Evolutionary conservation across 768 basidiomycete species (phyloP), one percentile per base, ranked within the genome.

Genomic region (Tricholoma terreum): DNA sequence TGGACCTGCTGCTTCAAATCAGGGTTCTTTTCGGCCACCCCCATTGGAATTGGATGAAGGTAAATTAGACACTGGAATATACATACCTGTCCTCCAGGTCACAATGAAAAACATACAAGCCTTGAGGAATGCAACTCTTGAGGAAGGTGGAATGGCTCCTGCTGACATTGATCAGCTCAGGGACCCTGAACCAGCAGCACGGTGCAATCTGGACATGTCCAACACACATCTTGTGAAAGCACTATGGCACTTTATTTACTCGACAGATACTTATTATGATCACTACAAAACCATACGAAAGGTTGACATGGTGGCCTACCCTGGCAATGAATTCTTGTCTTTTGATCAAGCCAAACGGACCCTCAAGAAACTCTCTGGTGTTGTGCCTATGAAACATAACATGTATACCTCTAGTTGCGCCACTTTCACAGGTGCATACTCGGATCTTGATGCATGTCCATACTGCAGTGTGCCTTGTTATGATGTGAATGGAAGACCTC

Each of bases 341-440:
- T 59, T 56, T 33, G 34, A 63, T 45, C 54, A 58, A 15, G 55
- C 55, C 22, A 57, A 61, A 40, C 30, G 9, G 12, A 7, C 22
- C 0, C 10, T 67, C 3, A 58, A n/a, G 9, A 22, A 54, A 9
- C 14, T 58, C 22, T 64, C 42, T 15, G 69, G 69, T 8, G 57
- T 70, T 10, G 63, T 35, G 8, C 52, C 33, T 11, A 42, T 35
- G 2, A 35, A 14, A 35, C 34, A 35, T 10, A 7, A 35, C 9
- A 10, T 9, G 8, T 35, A 7, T 21, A 21, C 6, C 8, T 21
- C 40, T 10, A 42, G 40, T 42, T 61, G 60, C 22, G 21, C 50
- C 6, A 50, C 35, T 8, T 61, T 58, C 24, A 61, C 57, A 5
- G 54, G 60, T 7, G 49, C 54, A 0, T 56, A 45, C 30, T 42